Evolutionary conservation across 1,139 yeast species (phyloP).

Genomic region (Yamadazyma conglobata): DNA sequence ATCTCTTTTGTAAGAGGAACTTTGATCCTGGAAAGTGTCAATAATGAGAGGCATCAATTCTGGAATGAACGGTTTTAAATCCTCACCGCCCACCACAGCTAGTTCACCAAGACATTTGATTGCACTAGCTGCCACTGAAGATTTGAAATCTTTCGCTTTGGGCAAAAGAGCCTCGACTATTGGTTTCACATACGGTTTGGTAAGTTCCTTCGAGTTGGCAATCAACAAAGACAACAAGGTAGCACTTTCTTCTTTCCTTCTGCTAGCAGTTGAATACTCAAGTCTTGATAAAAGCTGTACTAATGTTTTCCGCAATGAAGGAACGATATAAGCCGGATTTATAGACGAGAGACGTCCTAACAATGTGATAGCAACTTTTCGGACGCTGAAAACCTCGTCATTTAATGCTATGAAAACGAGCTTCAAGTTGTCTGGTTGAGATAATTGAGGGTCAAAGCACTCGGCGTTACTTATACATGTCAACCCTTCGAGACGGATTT

Average conservation of each 20-base stretch:
- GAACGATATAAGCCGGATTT: constrained; percentile 95
- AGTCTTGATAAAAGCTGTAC: constrained; percentile 82
- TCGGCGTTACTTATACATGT: constrained; percentile 60
- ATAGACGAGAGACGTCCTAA: constrained; percentile 81
- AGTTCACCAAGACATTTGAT: constrained; percentile 88
- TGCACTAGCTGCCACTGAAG: constrained; percentile 84
- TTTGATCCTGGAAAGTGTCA: constrained; percentile 88
- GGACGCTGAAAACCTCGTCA: constrained; percentile 82
- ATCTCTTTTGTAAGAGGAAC: constrained; percentile 79
- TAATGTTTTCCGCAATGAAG: constrained; percentile 81
- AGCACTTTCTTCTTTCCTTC: constrained; percentile 88
- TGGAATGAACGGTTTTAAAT: constrained; percentile 66
- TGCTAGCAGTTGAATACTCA: constrained; percentile 71
- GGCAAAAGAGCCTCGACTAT: constrained; percentile 80
- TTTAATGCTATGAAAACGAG: constrained; percentile 83
- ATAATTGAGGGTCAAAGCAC: constrained; percentile 83
- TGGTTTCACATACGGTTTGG: constrained; percentile 88
- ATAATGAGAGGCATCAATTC: constrained; percentile 83
- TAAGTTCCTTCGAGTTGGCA: constrained; percentile 70
- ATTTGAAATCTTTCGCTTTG: constrained; percentile 65
- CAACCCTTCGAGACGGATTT: constrained; percentile 77
- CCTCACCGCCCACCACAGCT: constrained; percentile 86
- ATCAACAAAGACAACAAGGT: constrained; percentile 70
- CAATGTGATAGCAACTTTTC: constrained; percentile 74
- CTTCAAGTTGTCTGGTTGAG: constrained; percentile 89